Evolutionary conservation across 257 asterid genomes (phyloP), one percentile per base, ranked within the genome.

Genomic region (Penstemon newberryi): DNA sequence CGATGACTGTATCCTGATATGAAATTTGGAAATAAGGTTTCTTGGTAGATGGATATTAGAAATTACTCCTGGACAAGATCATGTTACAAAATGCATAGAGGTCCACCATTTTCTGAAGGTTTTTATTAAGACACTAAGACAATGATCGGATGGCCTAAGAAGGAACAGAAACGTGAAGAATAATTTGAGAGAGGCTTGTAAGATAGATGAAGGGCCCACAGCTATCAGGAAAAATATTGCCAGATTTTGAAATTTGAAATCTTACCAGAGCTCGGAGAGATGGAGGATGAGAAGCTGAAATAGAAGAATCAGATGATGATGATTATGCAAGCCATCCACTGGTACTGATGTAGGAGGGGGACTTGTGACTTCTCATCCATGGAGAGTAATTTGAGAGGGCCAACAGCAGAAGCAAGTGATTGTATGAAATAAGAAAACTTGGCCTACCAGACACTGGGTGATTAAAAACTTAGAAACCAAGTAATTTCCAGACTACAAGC

Each of bases 261-360:
- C 82, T 68, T 73, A 79, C 74, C 68, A 57, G 67, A 74, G 70
- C 50, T 60, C 42, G 70, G 53, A 67, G 73, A 67, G 45, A 25
- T 61, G 54, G 51, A 61, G 18, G 50, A 61, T 43, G 42, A 70
- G 69, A 85, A 77, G 80, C 77, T 60, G 86, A 77, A 44, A 66
- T 10, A 52, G 63, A 50, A 50, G 75, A 51, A 55, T 52, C 70
- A 66, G 71, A 78, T 63, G 81, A 15, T 70, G 85, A 66, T 79
- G 80, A 78, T 59, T 71, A 49, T 79, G 84, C 76, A 73, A 79
- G 67, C 85, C 85, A 70, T 79, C 84, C 77, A 78, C 80, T 71
- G 88, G 85, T 73, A 80, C 83, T 79, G 86, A 67, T 70, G 89
- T 65, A 75, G 82, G 81, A 80, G 83, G 84, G 82, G 79, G 77